These are phyloP conservation scores for Aspergillus sp. DNA, from an alignment of 2,329 filamentous ascomycete genomes.

Conservation along the genomic window DNA sequence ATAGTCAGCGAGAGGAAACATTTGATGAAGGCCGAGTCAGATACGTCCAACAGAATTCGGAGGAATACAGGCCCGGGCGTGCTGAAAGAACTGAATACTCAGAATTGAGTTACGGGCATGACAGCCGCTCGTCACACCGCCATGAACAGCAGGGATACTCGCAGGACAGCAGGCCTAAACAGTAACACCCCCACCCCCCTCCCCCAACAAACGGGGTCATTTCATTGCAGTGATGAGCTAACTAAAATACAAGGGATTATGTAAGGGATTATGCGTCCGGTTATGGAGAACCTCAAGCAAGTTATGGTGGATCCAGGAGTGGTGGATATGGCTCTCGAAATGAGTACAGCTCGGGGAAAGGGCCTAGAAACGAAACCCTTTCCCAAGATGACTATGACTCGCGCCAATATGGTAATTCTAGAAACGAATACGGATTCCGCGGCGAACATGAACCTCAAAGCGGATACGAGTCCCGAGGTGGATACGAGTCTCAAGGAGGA, in stretches of 20 bases:
- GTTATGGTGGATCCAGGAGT: conserved; percentile 15
- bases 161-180: conserved; percentile 16
- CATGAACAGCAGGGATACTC: conserved; percentile 13
- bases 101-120: conserved; percentile 20
- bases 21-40: neutral
- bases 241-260: conserved; percentile 19
- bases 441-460: neutral
- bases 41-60: neutral
- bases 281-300: conserved; percentile 23
- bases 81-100: conserved; percentile 11
- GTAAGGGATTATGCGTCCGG: conserved; percentile 20
- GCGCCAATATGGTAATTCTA: neutral
- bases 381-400: neutral
- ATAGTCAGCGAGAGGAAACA: neutral
- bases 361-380: neutral
- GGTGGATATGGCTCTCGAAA: conserved; percentile 14
- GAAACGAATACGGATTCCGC: neutral
- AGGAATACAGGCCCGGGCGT: conserved; percentile 4
- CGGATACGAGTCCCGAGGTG: neutral
- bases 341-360: conserved; percentile 9
- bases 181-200: conserved; percentile 16
- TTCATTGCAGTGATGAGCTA: conserved; percentile 9
- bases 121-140: conserved; percentile 14
- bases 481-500: neutral
- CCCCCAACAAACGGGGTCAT: neutral